These are phyloP conservation scores for Ceriops zippeliana DNA, from an alignment of 345 rosid genomes.

Conservation along the genomic window DNA sequence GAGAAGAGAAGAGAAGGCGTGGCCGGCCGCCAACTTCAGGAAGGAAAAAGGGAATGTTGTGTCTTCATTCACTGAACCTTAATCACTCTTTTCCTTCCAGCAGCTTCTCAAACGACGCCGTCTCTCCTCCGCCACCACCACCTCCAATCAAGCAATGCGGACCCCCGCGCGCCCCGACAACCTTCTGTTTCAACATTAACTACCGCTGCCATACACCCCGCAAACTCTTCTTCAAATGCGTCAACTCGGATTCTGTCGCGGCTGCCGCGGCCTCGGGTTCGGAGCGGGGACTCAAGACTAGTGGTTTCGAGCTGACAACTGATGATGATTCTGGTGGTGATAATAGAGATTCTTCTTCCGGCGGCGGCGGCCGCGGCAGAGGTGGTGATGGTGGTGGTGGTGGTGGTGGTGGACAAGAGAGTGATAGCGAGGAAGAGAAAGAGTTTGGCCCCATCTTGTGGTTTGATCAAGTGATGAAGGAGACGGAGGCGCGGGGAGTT, in stretches of 20 bases:
- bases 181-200: no score
- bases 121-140: no score
- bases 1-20: no score
- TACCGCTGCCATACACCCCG: background rate
- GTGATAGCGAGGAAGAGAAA: conserved; percentile 13
- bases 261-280: background rate
- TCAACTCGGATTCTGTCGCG: background rate
- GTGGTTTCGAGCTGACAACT: conserved; percentile 1
- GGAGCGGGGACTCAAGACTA: background rate
- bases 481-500: conserved; percentile 19
- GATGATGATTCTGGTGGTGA: background rate
- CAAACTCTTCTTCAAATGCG: background rate
- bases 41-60: background rate
- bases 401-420: background rate
- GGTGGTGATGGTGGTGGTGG: background rate
- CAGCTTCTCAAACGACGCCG: background rate
- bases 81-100: background rate
- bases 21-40: no score
- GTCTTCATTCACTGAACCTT: background rate
- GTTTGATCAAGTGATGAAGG: conserved; percentile 23
- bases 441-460: conserved; percentile 28
- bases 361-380: background rate
- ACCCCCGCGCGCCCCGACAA: no score
- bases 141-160: background rate
- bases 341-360: background rate